These are phyloP conservation scores for Phlegmacium glaucopus DNA, from an alignment of 768 basidiomycete genomes.

Conservation along the genomic window DNA sequence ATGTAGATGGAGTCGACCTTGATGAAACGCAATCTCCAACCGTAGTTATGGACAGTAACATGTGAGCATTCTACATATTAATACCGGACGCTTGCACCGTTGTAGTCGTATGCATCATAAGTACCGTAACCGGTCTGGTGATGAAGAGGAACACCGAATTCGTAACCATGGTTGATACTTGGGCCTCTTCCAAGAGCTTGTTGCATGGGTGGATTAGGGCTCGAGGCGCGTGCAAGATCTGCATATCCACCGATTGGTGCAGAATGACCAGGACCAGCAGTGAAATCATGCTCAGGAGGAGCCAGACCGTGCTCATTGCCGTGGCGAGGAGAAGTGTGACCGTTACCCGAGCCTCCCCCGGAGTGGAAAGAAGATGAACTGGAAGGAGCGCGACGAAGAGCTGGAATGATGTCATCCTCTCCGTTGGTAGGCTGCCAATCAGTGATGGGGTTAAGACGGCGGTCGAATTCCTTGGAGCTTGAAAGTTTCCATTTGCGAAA, in stretches of 20 bases:
- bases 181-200: slow-evolving; percentile 44
- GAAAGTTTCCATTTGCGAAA: slow-evolving; percentile 92
- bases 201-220: slow-evolving; percentile 64
- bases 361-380: slow-evolving; percentile 72
- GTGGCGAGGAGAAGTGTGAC: slow-evolving; percentile 16
- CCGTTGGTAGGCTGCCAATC: slow-evolving; percentile 75
- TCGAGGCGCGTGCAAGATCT: slow-evolving; percentile 73
- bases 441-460: slow-evolving; percentile 76
- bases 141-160: slow-evolving; percentile 59
- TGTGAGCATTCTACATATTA: slow-evolving; percentile 5
- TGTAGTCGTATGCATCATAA: slow-evolving; percentile 34
- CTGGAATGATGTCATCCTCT: slow-evolving; percentile 43
- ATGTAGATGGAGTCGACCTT: slow-evolving; percentile 7
- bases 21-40: slow-evolving; percentile 3
- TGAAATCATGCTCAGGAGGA: slow-evolving; percentile 10
- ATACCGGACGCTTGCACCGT: slow-evolving; percentile 14
- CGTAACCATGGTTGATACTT: slow-evolving; percentile 48
- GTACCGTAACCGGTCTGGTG: slow-evolving; percentile 47
- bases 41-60: not conserved
- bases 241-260: slow-evolving; percentile 80
- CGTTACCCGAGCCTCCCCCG: slow-evolving; percentile 31
- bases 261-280: slow-evolving; percentile 31
- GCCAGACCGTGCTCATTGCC: not conserved
- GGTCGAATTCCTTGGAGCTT: slow-evolving; percentile 75
- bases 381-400: slow-evolving; percentile 52